Percentiles rank a stretch among this genome's conserved stretches.
phyloP scores from a whole-genome alignment of 352 stramenopile genomes.

The Phytophthora constricta region DNA sequence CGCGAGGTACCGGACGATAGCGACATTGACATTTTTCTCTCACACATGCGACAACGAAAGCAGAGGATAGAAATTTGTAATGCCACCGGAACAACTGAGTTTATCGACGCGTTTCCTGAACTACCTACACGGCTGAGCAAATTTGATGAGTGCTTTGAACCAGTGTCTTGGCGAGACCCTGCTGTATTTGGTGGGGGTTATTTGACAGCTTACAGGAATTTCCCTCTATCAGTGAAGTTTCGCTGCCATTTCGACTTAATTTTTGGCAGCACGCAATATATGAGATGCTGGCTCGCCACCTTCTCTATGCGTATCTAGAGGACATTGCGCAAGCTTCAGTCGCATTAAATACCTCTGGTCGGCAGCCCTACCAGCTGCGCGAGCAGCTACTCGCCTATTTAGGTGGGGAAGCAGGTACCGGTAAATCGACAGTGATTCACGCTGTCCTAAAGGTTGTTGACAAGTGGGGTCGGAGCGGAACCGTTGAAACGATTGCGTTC shows the following conservation, averaged over 20 bases:
- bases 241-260: conserved; percentile 18
- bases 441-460: conserved; percentile 1
- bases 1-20: background rate
- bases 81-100: background rate
- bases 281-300: conserved; percentile 20
- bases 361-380: background rate
- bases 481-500: conserved; percentile 10
- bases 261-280: conserved; percentile 33
- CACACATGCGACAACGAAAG: background rate
- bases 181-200: background rate
- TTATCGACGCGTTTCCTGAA: conserved; percentile 9
- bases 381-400: conserved; percentile 20
- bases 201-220: conserved; percentile 8
- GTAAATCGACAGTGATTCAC: conserved; percentile 14
- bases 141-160: conserved; percentile 17
- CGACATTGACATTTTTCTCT: background rate
- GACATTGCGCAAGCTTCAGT: background rate
- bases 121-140: background rate
- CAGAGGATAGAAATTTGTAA: background rate
- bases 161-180: background rate
- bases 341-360: background rate
- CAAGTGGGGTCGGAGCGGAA: background rate
- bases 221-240: conserved; percentile 10
- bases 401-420: conserved; percentile 5
- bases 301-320: conserved; percentile 16